Conservation (phyloP, 441 rosid genomes). For the Euphorbia celastroides region DNA sequence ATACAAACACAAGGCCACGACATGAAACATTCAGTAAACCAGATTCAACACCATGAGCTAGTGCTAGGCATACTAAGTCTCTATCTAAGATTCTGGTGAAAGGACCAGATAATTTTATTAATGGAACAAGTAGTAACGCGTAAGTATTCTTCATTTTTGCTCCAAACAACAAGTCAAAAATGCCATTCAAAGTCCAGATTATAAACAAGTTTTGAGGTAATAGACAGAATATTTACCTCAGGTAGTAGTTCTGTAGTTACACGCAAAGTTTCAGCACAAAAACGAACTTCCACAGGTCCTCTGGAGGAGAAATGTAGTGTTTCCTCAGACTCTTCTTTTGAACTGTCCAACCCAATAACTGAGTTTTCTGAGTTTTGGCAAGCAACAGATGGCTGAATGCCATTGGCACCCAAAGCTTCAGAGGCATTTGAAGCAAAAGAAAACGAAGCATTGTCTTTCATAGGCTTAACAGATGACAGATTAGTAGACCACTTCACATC, state of each 20-base stretch:
- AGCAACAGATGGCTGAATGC: conserved; percentile 27
- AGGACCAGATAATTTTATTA: background rate
- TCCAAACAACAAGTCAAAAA: background rate
- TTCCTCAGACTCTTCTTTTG: conserved; percentile 29
- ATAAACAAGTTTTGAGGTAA: background rate
- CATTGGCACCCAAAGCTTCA: conserved; percentile 19
- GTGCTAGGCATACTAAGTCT: background rate
- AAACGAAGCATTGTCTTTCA: conserved; percentile 33
- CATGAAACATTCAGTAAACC: background rate
- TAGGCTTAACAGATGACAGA: conserved; percentile 37
- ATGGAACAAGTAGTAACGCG: background rate
- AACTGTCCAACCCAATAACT: conserved; percentile 19
- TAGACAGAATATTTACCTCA: conserved; percentile 38
- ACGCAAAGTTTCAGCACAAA: conserved; percentile 28
- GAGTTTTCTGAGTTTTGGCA: conserved; percentile 35
- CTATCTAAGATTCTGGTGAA: background rate
- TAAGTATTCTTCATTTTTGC: background rate
- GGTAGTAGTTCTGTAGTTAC: conserved; percentile 24
- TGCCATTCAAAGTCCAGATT: background rate
- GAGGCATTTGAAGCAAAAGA: conserved; percentile 21
- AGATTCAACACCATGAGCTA: background rate
- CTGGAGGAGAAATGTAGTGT: conserved; percentile 25
- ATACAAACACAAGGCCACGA: background rate
- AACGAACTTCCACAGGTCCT: conserved; percentile 28
- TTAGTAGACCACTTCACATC: conserved; percentile 89